Evolutionary conservation across 2,329 filamentous ascomycete genomes (phyloP), one percentile per base, ranked within the genome.

Genomic region (Botrytis pseudocinerea): DNA sequence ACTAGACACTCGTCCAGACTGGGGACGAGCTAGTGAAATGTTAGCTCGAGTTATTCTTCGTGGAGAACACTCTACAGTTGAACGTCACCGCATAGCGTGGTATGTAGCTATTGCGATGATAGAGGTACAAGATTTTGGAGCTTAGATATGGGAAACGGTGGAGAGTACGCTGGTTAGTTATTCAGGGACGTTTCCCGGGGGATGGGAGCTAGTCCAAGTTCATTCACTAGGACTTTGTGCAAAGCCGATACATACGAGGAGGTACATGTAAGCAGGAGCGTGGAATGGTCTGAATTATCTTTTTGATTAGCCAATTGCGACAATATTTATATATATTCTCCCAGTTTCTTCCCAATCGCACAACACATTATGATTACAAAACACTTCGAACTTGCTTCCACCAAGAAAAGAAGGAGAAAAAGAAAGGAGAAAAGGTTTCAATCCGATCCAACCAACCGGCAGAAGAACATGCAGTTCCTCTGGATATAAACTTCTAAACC

Each of bases 11-110:
- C 61, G 40, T 12, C 51, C 32, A 18, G 51, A 61, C 10, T 69
- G 62, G 51, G 20, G 70, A 6, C 40, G 40, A 22, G 63, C 70
- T 35, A 72, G 61, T 32, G 63, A 72, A 25, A 61, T 51, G 35
- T 32, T 61, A 20, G n/a, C 63, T 48, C 51, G 40, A 61, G 42
- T 69, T 4, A 42, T 72, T 8, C 62, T 60, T 51, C 51, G 25
- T 20, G 42, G 70, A 35, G 54, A 72, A 63, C n/a, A 18, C 14
- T 51, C 25, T 10, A n/a, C 38, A 1, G 25, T 35, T 40, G 63
- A 61, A 28, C 60, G 54, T 42, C 63, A 61, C 61, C 20, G 63
- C 5, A 72, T 42, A 60, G 63, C 42, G n/a, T 72, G 51, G 18
- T 61, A 69, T 61, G 42, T 54, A 28, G 42, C 32, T 20, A 69